Conservation (phyloP, 2,329 filamentous ascomycete species). For the Fusarium torulosum region DNA sequence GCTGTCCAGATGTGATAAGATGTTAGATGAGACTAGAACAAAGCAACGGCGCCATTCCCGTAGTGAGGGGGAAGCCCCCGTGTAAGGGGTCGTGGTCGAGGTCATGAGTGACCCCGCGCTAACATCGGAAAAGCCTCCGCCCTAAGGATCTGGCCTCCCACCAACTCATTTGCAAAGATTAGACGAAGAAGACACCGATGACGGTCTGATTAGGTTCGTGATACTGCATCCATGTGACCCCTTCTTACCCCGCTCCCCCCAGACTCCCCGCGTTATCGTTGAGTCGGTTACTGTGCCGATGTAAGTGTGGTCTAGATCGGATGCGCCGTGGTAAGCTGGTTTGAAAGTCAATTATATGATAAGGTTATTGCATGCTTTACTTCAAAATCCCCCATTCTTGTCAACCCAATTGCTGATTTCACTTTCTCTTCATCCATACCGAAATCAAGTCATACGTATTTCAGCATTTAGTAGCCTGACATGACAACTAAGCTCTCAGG, state of each 20-base stretch:
- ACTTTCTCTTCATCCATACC: background rate
- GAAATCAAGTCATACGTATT: background rate
- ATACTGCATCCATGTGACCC: slow-evolving; percentile 31
- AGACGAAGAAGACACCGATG: slow-evolving; percentile 9
- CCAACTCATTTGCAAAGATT: background rate
- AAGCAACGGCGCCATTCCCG: slow-evolving; percentile 35
- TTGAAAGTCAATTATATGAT: slow-evolving; percentile 26
- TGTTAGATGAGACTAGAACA: slow-evolving; percentile 7
- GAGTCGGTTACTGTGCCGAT: slow-evolving; percentile 36
- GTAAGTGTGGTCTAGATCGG: slow-evolving; percentile 1
- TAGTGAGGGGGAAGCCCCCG: background rate
- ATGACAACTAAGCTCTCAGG: slow-evolving; percentile 31
- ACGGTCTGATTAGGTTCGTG: slow-evolving; percentile 13
- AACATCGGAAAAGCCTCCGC: slow-evolving; percentile 32
- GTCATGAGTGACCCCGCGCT: slow-evolving; percentile 4
- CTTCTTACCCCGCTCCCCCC: slow-evolving; percentile 33
- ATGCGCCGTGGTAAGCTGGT: background rate
- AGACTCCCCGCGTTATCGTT: slow-evolving; percentile 33
- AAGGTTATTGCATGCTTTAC: slow-evolving; percentile 19
- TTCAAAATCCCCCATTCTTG: background rate
- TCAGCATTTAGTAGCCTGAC: slow-evolving; percentile 5
- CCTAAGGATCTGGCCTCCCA: slow-evolving; percentile 14
- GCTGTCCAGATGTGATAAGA: slow-evolving; percentile 16
- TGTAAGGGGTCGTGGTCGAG: background rate
- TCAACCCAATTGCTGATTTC: background rate